Evolutionary conservation across 1,139 yeast genomes (phyloP).

Genomic region (Suhomyces guaymorum): DNA sequence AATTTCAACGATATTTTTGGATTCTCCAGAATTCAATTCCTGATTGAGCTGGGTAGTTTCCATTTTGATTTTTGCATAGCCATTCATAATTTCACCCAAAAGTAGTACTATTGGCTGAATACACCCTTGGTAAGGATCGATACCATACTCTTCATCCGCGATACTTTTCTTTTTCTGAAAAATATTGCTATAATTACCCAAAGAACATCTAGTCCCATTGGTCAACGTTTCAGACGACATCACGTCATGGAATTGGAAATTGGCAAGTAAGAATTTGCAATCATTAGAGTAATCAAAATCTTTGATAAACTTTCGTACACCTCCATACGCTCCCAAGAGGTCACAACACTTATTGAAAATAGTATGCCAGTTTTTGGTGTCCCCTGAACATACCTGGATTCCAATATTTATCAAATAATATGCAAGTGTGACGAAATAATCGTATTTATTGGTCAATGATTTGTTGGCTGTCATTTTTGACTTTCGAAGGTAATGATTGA

Average conservation of each 20-base stretch:
- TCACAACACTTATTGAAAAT: constrained; percentile 23
- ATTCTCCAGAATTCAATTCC: constrained; percentile 9
- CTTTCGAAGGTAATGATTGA: constrained; percentile 21
- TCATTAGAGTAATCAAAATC: constrained; percentile 39
- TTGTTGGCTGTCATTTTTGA: constrained; percentile 21
- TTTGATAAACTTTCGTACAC: constrained; percentile 22
- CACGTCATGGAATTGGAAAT: constrained; percentile 49
- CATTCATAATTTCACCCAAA: constrained; percentile 44
- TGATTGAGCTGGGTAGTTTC: constrained; percentile 12
- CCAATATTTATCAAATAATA: constrained; percentile 34
- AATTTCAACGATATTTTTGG: constrained; percentile 6
- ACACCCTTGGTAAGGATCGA: constrained; percentile 54
- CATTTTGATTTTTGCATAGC: constrained; percentile 28
- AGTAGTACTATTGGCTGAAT: constrained; percentile 41
- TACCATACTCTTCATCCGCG: constrained; percentile 33
- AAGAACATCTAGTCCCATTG: constrained; percentile 42
- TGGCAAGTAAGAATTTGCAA: constrained; percentile 44
- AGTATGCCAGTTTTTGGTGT: constrained; percentile 43
- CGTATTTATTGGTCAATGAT: constrained; percentile 19
- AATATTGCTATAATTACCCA: constrained; percentile 34
- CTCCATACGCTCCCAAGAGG: constrained; percentile 35
- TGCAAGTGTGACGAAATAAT: constrained; percentile 27
- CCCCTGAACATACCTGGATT: constrained; percentile 46
- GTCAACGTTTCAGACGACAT: constrained; percentile 35
- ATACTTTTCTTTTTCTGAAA: constrained; percentile 18